Conservation (phyloP, 73 alveolate genomes). For the Paramecium bursaria region DNA sequence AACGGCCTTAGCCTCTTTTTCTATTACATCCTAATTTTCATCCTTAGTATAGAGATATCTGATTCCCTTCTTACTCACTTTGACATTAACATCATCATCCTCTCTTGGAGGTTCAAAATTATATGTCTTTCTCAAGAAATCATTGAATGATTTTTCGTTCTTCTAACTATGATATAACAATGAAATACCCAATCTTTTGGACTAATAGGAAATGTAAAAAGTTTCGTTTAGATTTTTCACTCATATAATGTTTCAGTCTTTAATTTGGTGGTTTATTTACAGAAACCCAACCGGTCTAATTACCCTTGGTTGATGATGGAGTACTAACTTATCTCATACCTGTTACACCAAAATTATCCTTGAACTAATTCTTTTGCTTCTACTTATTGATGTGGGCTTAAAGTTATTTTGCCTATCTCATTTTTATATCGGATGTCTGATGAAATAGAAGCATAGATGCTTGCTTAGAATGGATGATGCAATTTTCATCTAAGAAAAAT, state of each 20-base stretch:
- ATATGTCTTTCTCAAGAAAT: conserved; percentile 39
- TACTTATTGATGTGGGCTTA: neutral
- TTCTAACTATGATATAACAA: neutral
- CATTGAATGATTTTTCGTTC: conserved; percentile 17
- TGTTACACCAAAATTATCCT: neutral
- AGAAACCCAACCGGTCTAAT: neutral
- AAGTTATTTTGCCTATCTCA: neutral
- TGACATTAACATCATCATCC: conserved; percentile 1
- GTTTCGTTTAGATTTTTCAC: neutral
- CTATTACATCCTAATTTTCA: conserved; percentile 20
- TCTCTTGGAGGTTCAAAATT: conserved; percentile 56
- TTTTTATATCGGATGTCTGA: neutral
- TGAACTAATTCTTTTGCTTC: neutral
- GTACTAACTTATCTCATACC: neutral
- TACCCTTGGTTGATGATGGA: neutral
- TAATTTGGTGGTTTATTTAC: neutral
- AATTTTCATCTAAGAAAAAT: too few relatives aligned
- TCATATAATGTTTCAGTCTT: conserved; percentile 13
- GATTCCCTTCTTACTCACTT: conserved; percentile 28
- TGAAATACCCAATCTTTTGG: conserved; percentile 28
- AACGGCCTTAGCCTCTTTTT: neutral
- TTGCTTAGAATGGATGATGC: neutral
- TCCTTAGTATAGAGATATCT: conserved; percentile 34
- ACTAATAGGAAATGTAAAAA: conserved; percentile 32
- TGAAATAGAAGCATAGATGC: neutral